Percentiles rank a stretch among this genome's conserved stretches.
Evolutionary conservation across 2,329 filamentous ascomycete species (phyloP).

Genomic region (Verticillium nubilum): DNA sequence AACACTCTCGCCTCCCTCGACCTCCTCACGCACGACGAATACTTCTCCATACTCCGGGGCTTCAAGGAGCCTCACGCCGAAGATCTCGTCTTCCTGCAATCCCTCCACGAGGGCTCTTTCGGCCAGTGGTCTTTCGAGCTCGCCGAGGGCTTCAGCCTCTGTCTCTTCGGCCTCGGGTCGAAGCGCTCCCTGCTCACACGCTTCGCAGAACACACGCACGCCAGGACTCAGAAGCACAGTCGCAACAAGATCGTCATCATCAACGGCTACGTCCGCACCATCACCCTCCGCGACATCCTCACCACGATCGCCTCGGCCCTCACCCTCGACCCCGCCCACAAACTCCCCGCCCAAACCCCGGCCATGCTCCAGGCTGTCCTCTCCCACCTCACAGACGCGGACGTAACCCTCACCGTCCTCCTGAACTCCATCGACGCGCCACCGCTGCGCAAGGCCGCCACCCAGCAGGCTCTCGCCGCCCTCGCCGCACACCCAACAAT

Average conservation of each 20-base stretch:
- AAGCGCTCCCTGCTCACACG: slow-evolving; percentile 70
- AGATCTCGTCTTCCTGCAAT: slow-evolving; percentile 66
- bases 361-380: slow-evolving; percentile 65
- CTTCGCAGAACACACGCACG: slow-evolving; percentile 68
- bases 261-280: slow-evolving; percentile 73
- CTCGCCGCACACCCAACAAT: slow-evolving; percentile 71
- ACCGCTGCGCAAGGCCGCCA: slow-evolving; percentile 63
- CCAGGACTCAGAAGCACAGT: slow-evolving; percentile 26
- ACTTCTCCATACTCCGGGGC: slow-evolving; percentile 64
- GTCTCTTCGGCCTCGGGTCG: slow-evolving; percentile 88
- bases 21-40: slow-evolving; percentile 86
- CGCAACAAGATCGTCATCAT: slow-evolving; percentile 68
- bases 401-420: slow-evolving; percentile 55
- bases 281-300: slow-evolving; percentile 65
- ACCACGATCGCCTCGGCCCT: slow-evolving; percentile 63
- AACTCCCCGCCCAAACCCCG: slow-evolving; percentile 54
- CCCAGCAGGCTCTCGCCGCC: slow-evolving; percentile 69
- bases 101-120: slow-evolving; percentile 75
- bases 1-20: slow-evolving; percentile 72
- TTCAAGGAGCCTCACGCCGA: slow-evolving; percentile 63
- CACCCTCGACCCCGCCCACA: slow-evolving; percentile 45
- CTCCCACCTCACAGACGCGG: slow-evolving; percentile 48
- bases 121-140: slow-evolving; percentile 92
- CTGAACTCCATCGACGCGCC: slow-evolving; percentile 84
- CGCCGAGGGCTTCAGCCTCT: slow-evolving; percentile 78